Evolutionary conservation across 1,284 basidiomycete genomes (phyloP), one percentile per base, ranked within the genome.

Genomic region (Paramarasmius palmivorus): DNA sequence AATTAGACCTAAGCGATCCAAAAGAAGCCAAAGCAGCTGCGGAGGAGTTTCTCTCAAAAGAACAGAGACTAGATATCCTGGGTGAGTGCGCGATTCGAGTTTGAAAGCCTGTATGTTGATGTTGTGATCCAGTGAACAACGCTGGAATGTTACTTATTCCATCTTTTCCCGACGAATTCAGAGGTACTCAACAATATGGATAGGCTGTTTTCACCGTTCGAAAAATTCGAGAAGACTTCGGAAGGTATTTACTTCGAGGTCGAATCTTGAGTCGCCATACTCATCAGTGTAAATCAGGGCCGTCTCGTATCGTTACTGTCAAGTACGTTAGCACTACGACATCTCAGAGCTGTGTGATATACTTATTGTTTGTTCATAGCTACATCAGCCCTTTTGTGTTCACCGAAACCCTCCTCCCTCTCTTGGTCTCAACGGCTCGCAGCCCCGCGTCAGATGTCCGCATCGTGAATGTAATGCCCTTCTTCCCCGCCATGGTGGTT

Each of bases 391-490:
- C 72, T 2, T 77, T 75, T 52, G 71, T 76, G 7, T 71, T 82
- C 53, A 79, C 77, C 2, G 66, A 68, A 23, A 70, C 73, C 4
- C 66, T 83, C 9, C 70, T 82, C 12, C 77, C 79, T 1, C 55
- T 81, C n/a, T 60, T 83, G 39, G 71, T 67, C 36, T 59, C 66
- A 40, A 81, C 82, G 0, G 73, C 77, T 0, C 61, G 71, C 17
- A 60, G 72, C 50, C 65, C 70, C 2, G 64, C 65, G 19, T 66
- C 75, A 1, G 82, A 83, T 55, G 79, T 82, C 34, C 77, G 81
- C 9, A 67, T 83, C 12, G 68, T 82, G 8, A 71, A 72, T 48
- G 80, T 81, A 47, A 35, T 75, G 63, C 36, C 25, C 34, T 6
- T 49, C 14, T 19, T 32, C n/a, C 10, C 17, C 23, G 12, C 15